Evolutionary conservation across 176 grass and related monocot species (phyloP).

Genomic region (Coix lacrymajobi): DNA sequence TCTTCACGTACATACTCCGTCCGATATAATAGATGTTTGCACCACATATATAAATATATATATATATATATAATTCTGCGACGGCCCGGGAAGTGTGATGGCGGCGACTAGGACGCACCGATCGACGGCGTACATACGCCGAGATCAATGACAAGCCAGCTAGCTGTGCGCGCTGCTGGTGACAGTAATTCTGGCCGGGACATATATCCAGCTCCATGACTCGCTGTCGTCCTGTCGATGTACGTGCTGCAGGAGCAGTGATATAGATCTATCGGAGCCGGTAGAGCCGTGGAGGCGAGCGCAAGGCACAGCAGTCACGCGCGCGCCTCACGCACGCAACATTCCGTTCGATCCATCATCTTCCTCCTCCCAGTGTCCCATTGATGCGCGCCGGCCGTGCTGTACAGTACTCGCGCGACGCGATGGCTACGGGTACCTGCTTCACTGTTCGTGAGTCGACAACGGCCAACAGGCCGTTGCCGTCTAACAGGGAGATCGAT

Average conservation of each 20-base stretch:
- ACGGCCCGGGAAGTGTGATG: background rate
- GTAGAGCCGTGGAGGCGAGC: background rate
- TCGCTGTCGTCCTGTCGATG: too few species aligned
- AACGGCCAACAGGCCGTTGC: background rate
- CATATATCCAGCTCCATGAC: too few species aligned
- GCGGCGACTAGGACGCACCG: background rate
- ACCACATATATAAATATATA: too few species aligned
- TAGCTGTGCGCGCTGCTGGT: too few species aligned
- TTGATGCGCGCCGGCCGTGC: background rate
- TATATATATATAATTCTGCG: too few species aligned
- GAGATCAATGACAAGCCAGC: too few species aligned
- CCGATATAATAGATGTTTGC: too few species aligned
- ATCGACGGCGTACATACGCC: too few species aligned
- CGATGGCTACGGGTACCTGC: constrained; percentile 16
- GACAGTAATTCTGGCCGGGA: too few species aligned
- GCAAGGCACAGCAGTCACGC: background rate
- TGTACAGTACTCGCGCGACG: background rate
- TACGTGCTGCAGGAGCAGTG: background rate
- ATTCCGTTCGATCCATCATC: background rate
- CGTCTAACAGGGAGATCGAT: constrained; percentile 20
- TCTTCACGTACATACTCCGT: too few species aligned
- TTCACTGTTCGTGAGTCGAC: constrained; percentile 1
- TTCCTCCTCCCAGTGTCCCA: too few species aligned
- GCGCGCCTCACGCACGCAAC: background rate
- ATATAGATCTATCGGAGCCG: background rate